phyloP scores from a whole-genome alignment of 345 rosid genomes.

The Turnera subulata region DNA sequence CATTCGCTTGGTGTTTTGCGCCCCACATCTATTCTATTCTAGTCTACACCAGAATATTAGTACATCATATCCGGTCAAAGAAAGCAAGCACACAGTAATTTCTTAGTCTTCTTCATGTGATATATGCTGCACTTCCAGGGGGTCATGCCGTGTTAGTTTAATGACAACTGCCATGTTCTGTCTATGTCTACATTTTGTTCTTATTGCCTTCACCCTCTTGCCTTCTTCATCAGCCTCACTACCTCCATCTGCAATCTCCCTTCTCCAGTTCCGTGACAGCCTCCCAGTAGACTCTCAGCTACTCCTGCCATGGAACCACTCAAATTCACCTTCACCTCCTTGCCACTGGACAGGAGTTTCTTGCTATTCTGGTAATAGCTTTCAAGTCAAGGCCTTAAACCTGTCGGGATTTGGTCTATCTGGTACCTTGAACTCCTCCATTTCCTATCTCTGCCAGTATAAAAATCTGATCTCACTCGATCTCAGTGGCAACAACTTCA shows the following conservation, averaged over 20 bases:
- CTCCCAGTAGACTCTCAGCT: conserved; percentile 29
- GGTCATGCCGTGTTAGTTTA: not conserved
- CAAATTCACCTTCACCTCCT: conserved; percentile 19
- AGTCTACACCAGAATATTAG: no score
- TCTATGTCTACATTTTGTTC: conserved; percentile 9
- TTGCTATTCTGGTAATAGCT: conserved; percentile 25
- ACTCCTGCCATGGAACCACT: conserved; percentile 32
- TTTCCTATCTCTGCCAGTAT: conserved; percentile 32
- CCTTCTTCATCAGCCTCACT: conserved; percentile 18
- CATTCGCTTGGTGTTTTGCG: no score
- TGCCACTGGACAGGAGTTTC: conserved; percentile 37
- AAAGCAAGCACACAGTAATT: no score
- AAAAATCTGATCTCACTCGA: conserved; percentile 27
- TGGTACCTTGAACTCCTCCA: conserved; percentile 27
- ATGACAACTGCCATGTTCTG: conserved; percentile 13
- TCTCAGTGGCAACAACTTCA: conserved; percentile 38
- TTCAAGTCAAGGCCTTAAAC: conserved; percentile 32
- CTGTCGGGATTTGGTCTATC: conserved; percentile 31
- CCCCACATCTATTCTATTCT: no score
- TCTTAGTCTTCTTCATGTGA: no score
- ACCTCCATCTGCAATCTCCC: conserved; percentile 22
- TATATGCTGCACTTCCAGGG: no score
- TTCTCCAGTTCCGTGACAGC: conserved; percentile 30
- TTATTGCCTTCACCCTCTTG: conserved; percentile 8
- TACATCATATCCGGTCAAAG: no score